phyloP scores from a whole-genome alignment of 495 filamentous ascomycete species.

The Podospora fimiseda region DNA sequence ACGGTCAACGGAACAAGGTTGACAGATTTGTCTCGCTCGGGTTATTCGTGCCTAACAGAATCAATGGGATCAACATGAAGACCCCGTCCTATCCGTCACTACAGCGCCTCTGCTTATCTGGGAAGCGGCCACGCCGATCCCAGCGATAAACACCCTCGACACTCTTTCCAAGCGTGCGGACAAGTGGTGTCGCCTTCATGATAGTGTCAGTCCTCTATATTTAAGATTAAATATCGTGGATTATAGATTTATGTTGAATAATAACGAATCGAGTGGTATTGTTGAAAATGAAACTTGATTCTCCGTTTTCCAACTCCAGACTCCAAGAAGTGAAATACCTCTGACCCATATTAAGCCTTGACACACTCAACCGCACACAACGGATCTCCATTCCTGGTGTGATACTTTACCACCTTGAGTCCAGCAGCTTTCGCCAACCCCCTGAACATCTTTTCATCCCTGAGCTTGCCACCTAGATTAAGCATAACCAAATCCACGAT shows the following conservation, averaged over 20 bases:
- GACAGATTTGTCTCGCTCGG: no score
- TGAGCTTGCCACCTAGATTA: constrained; percentile 27
- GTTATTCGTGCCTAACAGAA: no score
- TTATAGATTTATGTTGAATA: no score
- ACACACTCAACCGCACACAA: constrained; percentile 24
- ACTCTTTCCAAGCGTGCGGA: background rate
- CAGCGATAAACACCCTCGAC: background rate
- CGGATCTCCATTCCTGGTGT: constrained; percentile 10
- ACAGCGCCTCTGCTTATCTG: background rate
- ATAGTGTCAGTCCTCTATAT: background rate
- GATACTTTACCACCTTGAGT: constrained; percentile 17
- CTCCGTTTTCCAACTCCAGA: no score
- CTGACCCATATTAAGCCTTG: constrained; percentile 2
- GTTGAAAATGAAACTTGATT: no score
- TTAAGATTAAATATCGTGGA: no score
- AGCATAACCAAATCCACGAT: constrained; percentile 29
- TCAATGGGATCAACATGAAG: no score
- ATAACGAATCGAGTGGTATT: no score
- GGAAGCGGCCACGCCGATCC: background rate
- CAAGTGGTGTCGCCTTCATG: background rate
- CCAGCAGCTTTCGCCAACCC: constrained; percentile 17
- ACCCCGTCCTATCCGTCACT: no score
- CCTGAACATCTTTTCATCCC: constrained; percentile 18
- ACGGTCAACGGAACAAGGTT: no score
- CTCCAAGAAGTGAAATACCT: background rate